These are phyloP conservation scores for Tetraselmis chui DNA, from an alignment of 139 green algal genomes.

Conservation along the genomic window DNA sequence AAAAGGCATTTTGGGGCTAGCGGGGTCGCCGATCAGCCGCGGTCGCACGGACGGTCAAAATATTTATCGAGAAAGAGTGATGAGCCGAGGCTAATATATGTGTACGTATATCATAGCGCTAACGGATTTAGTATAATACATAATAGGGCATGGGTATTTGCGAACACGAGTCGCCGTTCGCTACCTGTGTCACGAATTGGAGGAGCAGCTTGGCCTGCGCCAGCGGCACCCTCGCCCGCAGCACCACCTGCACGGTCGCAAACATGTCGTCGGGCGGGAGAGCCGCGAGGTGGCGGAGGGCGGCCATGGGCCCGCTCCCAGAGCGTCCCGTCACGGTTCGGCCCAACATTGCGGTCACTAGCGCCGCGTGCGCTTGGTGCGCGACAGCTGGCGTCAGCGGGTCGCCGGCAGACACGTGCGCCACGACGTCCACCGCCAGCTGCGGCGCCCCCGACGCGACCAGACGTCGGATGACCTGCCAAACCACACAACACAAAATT, in stretches of 20 bases:
- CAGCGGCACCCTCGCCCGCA: neutral
- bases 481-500: too few relatives aligned
- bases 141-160: too few relatives aligned
- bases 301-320: neutral
- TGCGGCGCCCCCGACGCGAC: neutral
- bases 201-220: neutral
- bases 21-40: too few relatives aligned
- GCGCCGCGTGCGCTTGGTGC: neutral
- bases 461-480: neutral
- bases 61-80: too few relatives aligned
- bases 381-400: neutral
- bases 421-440: neutral
- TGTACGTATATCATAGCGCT: too few relatives aligned
- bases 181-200: neutral
- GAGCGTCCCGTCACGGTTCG: too few relatives aligned
- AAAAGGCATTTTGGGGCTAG: too few relatives aligned
- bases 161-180: too few relatives aligned
- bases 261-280: neutral
- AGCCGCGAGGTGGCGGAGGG: neutral
- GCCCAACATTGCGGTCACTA: neutral
- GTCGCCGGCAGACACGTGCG: neutral
- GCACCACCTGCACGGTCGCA: neutral
- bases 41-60: too few relatives aligned
- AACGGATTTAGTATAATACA: too few relatives aligned
- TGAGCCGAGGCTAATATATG: too few relatives aligned